Evolutionary conservation across 164 flowering plant species (phyloP), one percentile per base, ranked within the genome.

Genomic region (Malania oleifera): DNA sequence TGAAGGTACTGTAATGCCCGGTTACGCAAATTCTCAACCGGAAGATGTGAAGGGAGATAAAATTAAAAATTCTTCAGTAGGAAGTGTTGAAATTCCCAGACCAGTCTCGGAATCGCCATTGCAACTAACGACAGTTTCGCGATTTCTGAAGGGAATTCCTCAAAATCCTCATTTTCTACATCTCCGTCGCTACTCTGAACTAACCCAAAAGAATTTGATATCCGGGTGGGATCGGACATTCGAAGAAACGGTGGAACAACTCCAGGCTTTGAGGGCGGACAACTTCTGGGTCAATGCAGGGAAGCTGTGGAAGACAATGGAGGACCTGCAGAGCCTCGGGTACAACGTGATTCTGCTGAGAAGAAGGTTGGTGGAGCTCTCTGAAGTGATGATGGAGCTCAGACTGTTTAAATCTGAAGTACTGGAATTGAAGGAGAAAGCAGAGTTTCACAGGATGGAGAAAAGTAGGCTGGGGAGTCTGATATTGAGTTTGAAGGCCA

Each of bases 241-340:
- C 24, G 66, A 61, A 52, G 66, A 61, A 44, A 61, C 62, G 0
- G 57, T 51, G 13, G 54, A 34, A 5, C 20, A 35, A 61, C n/a
- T 67, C 34, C 52, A 43, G 13, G n/a, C 19, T 27, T 31, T 61
- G 24, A 28, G 17, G 9, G 44, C 40, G 11, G 35, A 28, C 17
- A 39, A 61, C 12, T 67, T 67, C 62, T 51, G 61, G 62, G 45
- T 18, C 26, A 18, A 18, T 10, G 66, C 57, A 7, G 35, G 41
- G 0, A 38, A 56, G 46, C 53, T 56, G 8, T 56, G 54, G 54
- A 51, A 44, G 52, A 56, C 58, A 25, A 13, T 67, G 47, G 71
- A 48, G 45, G 71, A 57, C n/a, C 39, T 67, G 39, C 45, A 62
- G 37, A 22, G 37, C n/a, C 7, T 56, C 39, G 71, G 71, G 19